phyloP scores from a whole-genome alignment of 2,329 filamentous ascomycete genomes.

The Geosmithia morbida region DNA sequence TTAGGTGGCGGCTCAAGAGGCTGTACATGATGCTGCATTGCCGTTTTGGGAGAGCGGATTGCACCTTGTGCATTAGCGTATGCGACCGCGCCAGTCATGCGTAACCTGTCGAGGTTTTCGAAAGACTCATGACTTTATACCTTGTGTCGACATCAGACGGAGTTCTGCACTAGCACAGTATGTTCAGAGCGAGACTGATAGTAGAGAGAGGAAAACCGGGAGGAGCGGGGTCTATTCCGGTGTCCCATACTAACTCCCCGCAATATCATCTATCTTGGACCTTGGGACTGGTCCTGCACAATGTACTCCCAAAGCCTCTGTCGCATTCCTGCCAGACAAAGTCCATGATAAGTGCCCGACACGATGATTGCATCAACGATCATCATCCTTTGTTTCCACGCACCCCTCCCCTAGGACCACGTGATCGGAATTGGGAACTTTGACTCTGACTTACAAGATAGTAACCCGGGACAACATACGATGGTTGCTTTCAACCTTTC shows the following conservation, averaged over 20 bases:
- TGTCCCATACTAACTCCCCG: no score
- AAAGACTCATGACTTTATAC: no score
- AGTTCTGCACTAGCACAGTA: no score
- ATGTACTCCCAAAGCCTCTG: no score
- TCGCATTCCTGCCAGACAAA: no score
- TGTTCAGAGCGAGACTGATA: no score
- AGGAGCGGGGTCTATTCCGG: no score
- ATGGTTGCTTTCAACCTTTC: no score
- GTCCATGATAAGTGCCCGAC: background rate
- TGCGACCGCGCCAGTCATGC: background rate
- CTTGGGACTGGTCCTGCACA: no score
- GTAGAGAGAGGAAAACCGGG: no score
- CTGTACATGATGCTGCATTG: background rate
- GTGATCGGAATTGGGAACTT: background rate
- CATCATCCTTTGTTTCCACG: background rate
- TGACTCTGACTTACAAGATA: background rate
- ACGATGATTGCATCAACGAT: background rate
- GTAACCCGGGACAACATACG: background rate
- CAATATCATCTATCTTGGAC: no score
- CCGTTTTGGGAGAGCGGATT: constrained; percentile 1
- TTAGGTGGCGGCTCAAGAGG: background rate
- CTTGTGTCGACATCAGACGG: no score
- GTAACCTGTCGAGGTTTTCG: background rate
- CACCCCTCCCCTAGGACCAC: background rate
- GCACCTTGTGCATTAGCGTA: constrained; percentile 2